Base-by-base conservation (phyloP, 192 early-diverging fungal genomes). In the Podochytrium sp. region DNA sequence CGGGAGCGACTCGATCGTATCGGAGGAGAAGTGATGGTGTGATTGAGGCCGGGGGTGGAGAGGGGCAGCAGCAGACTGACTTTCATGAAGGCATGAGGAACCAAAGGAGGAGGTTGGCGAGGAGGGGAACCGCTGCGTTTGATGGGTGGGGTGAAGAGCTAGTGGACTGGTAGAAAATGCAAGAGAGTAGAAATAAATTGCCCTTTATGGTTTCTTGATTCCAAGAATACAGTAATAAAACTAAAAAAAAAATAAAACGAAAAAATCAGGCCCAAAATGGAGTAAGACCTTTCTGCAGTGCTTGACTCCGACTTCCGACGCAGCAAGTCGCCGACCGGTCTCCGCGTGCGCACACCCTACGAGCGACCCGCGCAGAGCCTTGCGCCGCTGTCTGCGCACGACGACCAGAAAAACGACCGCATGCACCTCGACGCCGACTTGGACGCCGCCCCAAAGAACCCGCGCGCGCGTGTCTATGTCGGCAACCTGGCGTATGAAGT, bases 401-500 rank as follows among this genome's bases (percentile, higher is more conserved):
- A 29, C 52, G 7, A 55, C 52, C 20, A 55, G 7, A 55, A 0
- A 20, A 42, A 75, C 58, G 30, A 49, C 35, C 65, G 65, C 42
- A 40, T 4, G 20, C 20, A 40, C 42, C 42, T 27, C 41, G 51
- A 73, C 72, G 58, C 58, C 25, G 76, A 71, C 29, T 27, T 55
- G 52, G 63, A 33, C 18, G 42, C 60, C 34, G 34, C 43, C 38
- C 33, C 25, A 55, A 52, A 51, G 49, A 78, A 80, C 50, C 82
- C 80, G 62, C 86, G 91, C 29, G 85, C 89, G 63, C 70, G 92
- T 40, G 90, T 95, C 0, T 95, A 93, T 77, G 92, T 94, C 40
- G 92, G 92, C 2, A 95, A 95, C 76, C 75, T 95, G 40, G 78
- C 91, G 5, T 94, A 90, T 71, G 90, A 94, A 66, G 69, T 71